These are phyloP conservation scores for Metarhizium humberi DNA, from an alignment of 2,329 filamentous ascomycete genomes.

Conservation along the genomic window DNA sequence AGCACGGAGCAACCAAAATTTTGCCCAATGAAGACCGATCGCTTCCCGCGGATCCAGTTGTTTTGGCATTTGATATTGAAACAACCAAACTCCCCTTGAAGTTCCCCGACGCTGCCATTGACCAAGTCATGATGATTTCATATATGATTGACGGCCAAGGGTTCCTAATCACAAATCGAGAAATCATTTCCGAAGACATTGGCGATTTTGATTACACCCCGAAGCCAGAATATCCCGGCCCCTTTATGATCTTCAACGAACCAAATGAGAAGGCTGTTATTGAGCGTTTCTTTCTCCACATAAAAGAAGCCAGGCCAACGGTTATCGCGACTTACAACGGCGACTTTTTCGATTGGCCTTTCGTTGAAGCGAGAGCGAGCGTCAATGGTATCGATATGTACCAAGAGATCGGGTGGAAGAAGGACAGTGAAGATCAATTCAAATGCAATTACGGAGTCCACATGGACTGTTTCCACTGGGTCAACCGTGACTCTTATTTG, in stretches of 20 bases:
- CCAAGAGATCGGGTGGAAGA: constrained; percentile 92
- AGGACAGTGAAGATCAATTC: constrained; percentile 92
- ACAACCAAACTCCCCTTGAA: constrained; percentile 93
- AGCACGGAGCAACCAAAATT: constrained; percentile 80
- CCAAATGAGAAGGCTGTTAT: constrained; percentile 81
- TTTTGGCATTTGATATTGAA: constrained; percentile 99
- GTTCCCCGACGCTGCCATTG: constrained; percentile 87
- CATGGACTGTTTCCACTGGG: constrained; percentile 99
- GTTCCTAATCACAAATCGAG: constrained; percentile 94
- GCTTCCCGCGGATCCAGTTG: constrained; percentile 87
- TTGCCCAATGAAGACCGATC: constrained; percentile 79
- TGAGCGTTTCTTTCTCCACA: constrained; percentile 88
- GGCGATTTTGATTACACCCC: constrained; percentile 97
- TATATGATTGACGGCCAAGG: constrained; percentile 99
- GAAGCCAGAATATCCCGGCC: constrained; percentile 88
- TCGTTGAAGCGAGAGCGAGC: constrained; percentile 87
- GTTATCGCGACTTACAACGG: constrained; percentile 99
- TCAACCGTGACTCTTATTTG: constrained; percentile 95
- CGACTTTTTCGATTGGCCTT: constrained; percentile 99
- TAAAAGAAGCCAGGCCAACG: constrained; percentile 88
- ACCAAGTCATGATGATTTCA: constrained; percentile 99
- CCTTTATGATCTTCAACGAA: constrained; percentile 98
- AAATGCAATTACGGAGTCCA: constrained; percentile 94
- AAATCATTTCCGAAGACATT: constrained; percentile 97
- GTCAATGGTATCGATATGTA: constrained; percentile 99